Base-by-base conservation (phyloP, 1,284 basidiomycete species). In the Grifola frondosa region DNA sequence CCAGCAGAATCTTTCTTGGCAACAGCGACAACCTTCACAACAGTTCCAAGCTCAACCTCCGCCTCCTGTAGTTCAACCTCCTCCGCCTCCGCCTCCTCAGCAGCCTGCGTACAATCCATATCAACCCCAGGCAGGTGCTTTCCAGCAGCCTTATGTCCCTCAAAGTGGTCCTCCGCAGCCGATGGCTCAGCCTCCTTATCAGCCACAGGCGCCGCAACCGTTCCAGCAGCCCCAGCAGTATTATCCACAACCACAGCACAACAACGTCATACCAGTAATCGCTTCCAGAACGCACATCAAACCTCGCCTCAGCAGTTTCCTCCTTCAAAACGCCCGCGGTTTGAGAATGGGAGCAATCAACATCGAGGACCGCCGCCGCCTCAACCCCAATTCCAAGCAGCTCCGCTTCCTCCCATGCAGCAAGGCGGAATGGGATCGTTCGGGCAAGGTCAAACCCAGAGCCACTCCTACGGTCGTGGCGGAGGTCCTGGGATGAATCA, bases 281-380 rank as follows among this genome's bases (percentile, higher is more conserved):
- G 70, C 22, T 70, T 67, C 36, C 77, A 74, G 16, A 72, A 71
- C 49, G 55, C 76, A 9, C 84, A 81, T 52, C 83, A 86, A 48
- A 66, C 75, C 3, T 77, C 82, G 4, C 78, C 80, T 22, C 82
- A 86, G 50, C 81, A 87, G 54, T 70, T 83, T 7, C 85, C 85
- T 12, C 87, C 88, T 2, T 86, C 86, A 3, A 94, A 95, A 64
- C 74, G 91, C 39, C 90, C 84, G 50, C 78, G 90, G 15, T 91
- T 91, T 58, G 91, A 93, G 59, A n/a, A n/a, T n/a, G 83, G 81
- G 6, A 84, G 87, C 0, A 78, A 67, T 48, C 68, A 70, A 44
- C 73, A 56, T 43, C 58, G 62, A 6, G 54, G 68, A 53, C 71
- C 71, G 39, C 74, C 75, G 44, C 65, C 62, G 21, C 62, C 56